These are phyloP conservation scores for Teunomyces lycoperdinae DNA, from an alignment of 805 yeast genomes.

Conservation along the genomic window DNA sequence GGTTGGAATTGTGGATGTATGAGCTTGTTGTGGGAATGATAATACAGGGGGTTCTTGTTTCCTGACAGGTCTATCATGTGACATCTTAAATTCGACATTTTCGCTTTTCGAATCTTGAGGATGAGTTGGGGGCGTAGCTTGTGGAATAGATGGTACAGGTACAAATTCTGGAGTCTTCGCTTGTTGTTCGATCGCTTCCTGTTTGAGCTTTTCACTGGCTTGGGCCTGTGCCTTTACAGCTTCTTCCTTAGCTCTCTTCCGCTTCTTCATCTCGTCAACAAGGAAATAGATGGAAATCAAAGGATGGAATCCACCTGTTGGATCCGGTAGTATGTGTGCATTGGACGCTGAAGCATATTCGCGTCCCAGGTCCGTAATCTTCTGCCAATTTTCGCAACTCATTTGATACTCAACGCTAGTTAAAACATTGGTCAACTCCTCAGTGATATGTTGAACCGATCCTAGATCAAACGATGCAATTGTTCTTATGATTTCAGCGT, in stretches of 20 bases:
- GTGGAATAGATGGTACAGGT: constrained; percentile 6
- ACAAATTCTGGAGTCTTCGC: constrained; percentile 6
- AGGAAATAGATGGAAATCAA: constrained; percentile 80
- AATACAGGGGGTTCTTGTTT: constrained; percentile 17
- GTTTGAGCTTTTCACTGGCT: constrained; percentile 14
- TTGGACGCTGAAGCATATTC: constrained; percentile 34
- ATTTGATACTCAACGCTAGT: constrained; percentile 63
- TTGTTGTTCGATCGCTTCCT: constrained; percentile 5
- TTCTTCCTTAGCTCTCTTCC: constrained; percentile 62
- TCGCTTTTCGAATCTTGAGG: neutral
- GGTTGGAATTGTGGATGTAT: constrained; percentile 25
- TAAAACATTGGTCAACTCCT: constrained; percentile 56
- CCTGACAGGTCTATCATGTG: neutral
- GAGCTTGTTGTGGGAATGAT: constrained; percentile 40
- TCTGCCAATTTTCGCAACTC: constrained; percentile 63
- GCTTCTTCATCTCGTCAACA: constrained; percentile 77
- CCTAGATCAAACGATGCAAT: constrained; percentile 82
- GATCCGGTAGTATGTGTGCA: constrained; percentile 53
- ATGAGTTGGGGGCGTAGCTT: constrained; percentile 4
- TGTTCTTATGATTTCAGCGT: constrained; percentile 62
- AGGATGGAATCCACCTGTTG: constrained; percentile 87
- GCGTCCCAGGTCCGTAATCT: constrained; percentile 36
- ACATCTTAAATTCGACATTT: neutral
- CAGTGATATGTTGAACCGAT: constrained; percentile 53
- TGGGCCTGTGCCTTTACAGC: constrained; percentile 31